Base-by-base conservation (phyloP, 2,329 filamentous ascomycete species). In the Thielaviopsis ethacetica region DNA sequence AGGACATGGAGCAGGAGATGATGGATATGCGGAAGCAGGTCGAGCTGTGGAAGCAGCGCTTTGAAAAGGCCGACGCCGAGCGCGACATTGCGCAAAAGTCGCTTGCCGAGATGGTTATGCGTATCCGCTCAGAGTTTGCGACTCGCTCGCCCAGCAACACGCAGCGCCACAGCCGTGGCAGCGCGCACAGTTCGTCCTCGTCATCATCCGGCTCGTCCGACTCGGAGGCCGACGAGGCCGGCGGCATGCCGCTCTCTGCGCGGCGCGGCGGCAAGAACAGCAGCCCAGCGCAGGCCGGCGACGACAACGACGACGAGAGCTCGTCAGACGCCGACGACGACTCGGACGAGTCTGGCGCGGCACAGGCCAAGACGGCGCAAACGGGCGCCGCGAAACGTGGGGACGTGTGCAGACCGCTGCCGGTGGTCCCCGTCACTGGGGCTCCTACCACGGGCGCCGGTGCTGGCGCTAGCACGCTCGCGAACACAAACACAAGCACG, bases 21-120 rank as follows among this genome's bases (percentile, higher is more conserved):
- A 82, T 82, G 58, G 83, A 85, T 60, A 82, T 95, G 75, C 87
- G 84, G 70, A 77, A 83, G 62, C 85, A 94, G 68, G 83, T 95
- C 68, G 85, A 93, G 58, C 73, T 77, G 6, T 95, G 88, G 73
- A 85, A 85, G 65, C 75, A 80, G 59, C 83, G 88, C 30, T 90
- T 90, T 9, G 86, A 95, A 69, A 78, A 75, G 61, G 91, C 90
- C 3, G 91, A 97, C 68, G 74, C 79, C 9, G 90, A 95, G 65
- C 81, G 85, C 53, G 82, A 85, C 58, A 76, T 81, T 50, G 82
- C 84, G 58, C 83, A 85, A 58, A 84, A 86, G 69, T 85, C 85
- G 1, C 72, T 98, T 52, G 84, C 86, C 1, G 88, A 95, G 67
- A 93, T 97, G 88, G 84, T 96, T 13, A 77, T 88, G 65, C 84